Base-by-base conservation (phyloP, 306 rosid species). In the Senna siamea region DNA sequence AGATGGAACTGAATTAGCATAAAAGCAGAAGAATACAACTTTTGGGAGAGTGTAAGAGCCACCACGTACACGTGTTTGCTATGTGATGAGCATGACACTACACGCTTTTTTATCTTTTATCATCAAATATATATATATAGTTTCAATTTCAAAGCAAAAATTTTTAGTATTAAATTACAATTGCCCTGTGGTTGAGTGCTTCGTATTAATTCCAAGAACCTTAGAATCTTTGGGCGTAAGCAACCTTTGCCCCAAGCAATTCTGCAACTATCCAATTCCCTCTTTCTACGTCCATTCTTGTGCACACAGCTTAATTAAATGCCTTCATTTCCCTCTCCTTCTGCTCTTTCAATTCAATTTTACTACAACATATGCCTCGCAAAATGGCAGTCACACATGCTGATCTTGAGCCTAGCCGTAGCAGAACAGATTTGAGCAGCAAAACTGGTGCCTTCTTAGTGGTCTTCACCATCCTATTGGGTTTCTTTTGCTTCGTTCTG, bases 191-290 rank as follows among this genome's bases (percentile, higher is more conserved):
- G 71, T 86, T 70, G 73, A 86, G 74, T 71, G 28, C 88, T 83
- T 71, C 18, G 35, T 35, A 84, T 55, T 58, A 72, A 85, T 65
- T 78, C 84, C 52, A 61, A 67, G 79, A 72, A 51, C 65, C 65
- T 54, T 40, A 11, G 98, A 90, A 95, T 95, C 87, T 84, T 78
- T 83, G 62, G 69, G 83, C 85, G 73, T 74, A 92, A 88, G 98
- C 89, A 90, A 95, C 93, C 97, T 86, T 95, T 84, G 87, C 76
- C 83, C 78, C 93, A 90, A 95, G 96, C 87, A 74, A 95, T 90
- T 84, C 93, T 80, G 4, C 15, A 79, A 83, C 81, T n/a, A n/a
- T 79, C 80, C 76, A 60, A 60, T 60, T 75, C 73, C 35, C 58
- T 73, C 71, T 52, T 37, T 69, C 63, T 75, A 58, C 34, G 40